Conservation (phyloP, 495 filamentous ascomycete species). For the Hypoxylon cercidicola region DNA sequence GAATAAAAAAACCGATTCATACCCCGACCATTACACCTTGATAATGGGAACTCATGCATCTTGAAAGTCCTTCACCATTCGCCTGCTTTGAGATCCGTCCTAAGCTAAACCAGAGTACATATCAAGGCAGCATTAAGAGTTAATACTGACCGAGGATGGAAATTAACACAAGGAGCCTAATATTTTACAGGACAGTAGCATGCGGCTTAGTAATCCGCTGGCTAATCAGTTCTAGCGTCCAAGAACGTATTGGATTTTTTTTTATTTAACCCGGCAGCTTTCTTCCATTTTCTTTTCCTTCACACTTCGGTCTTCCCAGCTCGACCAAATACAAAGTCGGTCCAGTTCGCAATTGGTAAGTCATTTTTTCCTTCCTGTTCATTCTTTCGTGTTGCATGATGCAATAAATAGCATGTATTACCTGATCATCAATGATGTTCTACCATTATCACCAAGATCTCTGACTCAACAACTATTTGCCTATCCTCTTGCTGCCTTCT, state of each 20-base stretch:
- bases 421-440: slow-evolving; percentile 63
- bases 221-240: slow-evolving; percentile 11
- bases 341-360: slow-evolving; percentile 28
- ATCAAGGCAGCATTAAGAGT: no score
- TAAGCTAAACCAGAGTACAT: no score
- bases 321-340: slow-evolving; percentile 1
- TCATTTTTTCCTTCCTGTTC: slow-evolving; percentile 5
- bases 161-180: neutral
- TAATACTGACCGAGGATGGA: no score
- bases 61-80: neutral
- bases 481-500: slow-evolving; percentile 23
- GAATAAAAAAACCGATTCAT: slow-evolving; percentile 42
- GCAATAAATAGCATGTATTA: slow-evolving; percentile 74
- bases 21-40: slow-evolving; percentile 30
- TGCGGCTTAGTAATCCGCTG: slow-evolving; percentile 27
- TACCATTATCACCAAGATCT: slow-evolving; percentile 70
- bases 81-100: neutral
- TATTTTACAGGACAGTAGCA: slow-evolving; percentile 3
- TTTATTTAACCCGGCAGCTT: neutral
- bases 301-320: slow-evolving; percentile 7
- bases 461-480: slow-evolving; percentile 54
- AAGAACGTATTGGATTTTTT: neutral
- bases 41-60: neutral
- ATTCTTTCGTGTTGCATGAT: slow-evolving; percentile 51
- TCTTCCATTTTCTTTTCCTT: neutral